phyloP scores from a whole-genome alignment of 2,329 filamentous ascomycete species.

The Cyphellophora attinorum region DNA sequence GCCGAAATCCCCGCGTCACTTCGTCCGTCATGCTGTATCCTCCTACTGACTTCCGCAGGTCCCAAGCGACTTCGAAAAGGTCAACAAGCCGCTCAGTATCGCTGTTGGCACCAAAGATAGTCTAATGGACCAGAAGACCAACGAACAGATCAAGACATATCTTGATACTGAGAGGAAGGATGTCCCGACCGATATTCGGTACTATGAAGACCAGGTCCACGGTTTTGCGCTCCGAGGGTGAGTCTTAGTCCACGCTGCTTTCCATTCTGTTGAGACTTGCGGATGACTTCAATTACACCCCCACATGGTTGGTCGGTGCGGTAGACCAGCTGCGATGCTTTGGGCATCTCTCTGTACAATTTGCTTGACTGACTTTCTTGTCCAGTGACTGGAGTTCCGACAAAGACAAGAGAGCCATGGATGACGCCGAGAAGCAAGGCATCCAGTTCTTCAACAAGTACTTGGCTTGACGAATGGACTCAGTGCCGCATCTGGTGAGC shows the following conservation, averaged over 20 bases:
- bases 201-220: constrained; percentile 36
- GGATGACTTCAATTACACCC: no score
- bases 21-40: no score
- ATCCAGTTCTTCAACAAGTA: constrained; percentile 31
- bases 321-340: no score
- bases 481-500: no score
- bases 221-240: constrained; percentile 34
- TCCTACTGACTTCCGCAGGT: no score
- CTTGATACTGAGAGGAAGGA: constrained; percentile 22
- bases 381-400: constrained; percentile 28
- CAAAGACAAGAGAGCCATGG: constrained; percentile 38
- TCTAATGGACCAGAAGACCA: constrained; percentile 13
- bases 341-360: no score
- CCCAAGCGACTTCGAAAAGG: constrained; percentile 31
- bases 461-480: constrained; percentile 16
- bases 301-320: no score
- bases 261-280: no score
- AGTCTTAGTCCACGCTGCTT: no score
- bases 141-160: constrained; percentile 1
- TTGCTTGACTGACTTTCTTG: no score
- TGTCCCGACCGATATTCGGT: constrained; percentile 27
- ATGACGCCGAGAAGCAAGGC: constrained; percentile 33
- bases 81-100: constrained; percentile 30
- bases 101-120: constrained; percentile 34
- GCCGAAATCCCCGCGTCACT: no score